Evolutionary conservation across 306 rosid species (phyloP), one percentile per base, ranked within the genome.

Genomic region (Vigna nakashimae): DNA sequence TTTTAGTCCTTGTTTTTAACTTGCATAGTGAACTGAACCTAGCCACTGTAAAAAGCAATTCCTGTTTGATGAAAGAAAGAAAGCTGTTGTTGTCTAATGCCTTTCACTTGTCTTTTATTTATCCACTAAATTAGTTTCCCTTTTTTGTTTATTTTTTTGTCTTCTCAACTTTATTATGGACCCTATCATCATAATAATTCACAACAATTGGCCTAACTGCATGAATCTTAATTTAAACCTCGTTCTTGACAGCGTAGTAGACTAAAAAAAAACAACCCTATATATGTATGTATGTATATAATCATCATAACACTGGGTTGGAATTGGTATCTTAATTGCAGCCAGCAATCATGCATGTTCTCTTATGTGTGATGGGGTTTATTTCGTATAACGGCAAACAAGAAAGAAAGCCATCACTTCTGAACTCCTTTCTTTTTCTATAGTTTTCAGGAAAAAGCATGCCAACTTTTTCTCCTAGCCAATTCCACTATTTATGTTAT

Each of bases 31-130:
- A 85, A 73, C 80, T 84, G 88, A 82, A 82, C 81, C 58, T 82
- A 85, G 92, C 76, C 81, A 84, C 76, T 90, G 97, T 90, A 86
- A 87, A 88, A 92, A 89, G 80, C 83, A 79, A 86, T 90, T 90
- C 79, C 73, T 74, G 89, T 87, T 83, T 87, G 84, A 87, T 87
- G 84, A 87, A 74, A 78, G 83, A 87, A 74, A 78, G 82, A 84
- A 82, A 78, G 82, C 66, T 34, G 75, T 69, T 59, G 82, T 46
- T 62, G 68, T 62, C 68, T 16, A 62, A 32, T 32, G 68, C 68
- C 59, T 50, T 58, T 72, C 40, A 69, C 30, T 73, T 63, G 68
- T 62, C 68, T 38, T 38, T 64, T 38, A 36, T n/a, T 67, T 73
- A 56, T 77, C 76, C 73, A 73, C 57, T 68, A 52, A 9, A 58